Evolutionary conservation across 441 rosid species (phyloP).

Genomic region (Brassica balearica): DNA sequence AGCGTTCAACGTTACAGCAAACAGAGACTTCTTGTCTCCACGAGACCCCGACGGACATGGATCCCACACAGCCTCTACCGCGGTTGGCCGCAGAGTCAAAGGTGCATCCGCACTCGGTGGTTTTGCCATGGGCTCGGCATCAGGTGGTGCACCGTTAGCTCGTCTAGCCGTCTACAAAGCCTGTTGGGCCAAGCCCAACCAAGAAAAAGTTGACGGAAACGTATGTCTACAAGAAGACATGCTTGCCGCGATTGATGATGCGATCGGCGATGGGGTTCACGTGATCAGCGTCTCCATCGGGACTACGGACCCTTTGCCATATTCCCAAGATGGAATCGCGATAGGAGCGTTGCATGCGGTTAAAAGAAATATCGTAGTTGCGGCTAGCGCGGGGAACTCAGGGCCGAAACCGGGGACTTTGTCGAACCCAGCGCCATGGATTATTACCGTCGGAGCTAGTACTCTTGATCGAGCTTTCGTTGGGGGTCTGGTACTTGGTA

Average conservation of each 20-base stretch:
- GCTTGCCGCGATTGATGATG: constrained; percentile 86
- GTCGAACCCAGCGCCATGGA: constrained; percentile 80
- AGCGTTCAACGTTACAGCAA: constrained; percentile 51
- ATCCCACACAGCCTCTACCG: constrained; percentile 83
- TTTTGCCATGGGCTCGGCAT: constrained; percentile 70
- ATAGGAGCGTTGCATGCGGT: constrained; percentile 72
- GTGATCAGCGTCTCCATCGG: constrained; percentile 76
- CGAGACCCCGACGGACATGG: constrained; percentile 90
- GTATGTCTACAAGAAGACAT: constrained; percentile 65
- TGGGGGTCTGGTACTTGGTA: constrained; percentile 61
- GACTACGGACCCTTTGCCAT: background rate
- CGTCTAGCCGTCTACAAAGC: constrained; percentile 84
- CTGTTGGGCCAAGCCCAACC: constrained; percentile 72
- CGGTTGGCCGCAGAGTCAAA: constrained; percentile 56
- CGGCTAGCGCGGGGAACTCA: constrained; percentile 66
- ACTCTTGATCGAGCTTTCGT: constrained; percentile 68
- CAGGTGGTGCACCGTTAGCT: constrained; percentile 77
- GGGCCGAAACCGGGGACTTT: constrained; percentile 70
- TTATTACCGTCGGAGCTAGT: constrained; percentile 82
- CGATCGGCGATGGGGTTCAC: constrained; percentile 76
- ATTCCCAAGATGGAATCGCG: constrained; percentile 55
- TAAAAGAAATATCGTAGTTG: constrained; percentile 63
- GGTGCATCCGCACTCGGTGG: constrained; percentile 63
- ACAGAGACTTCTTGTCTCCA: constrained; percentile 65
- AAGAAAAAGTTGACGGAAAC: constrained; percentile 51